Evolutionary conservation across 306 rosid species (phyloP).

Genomic region (Acacia confusa): DNA sequence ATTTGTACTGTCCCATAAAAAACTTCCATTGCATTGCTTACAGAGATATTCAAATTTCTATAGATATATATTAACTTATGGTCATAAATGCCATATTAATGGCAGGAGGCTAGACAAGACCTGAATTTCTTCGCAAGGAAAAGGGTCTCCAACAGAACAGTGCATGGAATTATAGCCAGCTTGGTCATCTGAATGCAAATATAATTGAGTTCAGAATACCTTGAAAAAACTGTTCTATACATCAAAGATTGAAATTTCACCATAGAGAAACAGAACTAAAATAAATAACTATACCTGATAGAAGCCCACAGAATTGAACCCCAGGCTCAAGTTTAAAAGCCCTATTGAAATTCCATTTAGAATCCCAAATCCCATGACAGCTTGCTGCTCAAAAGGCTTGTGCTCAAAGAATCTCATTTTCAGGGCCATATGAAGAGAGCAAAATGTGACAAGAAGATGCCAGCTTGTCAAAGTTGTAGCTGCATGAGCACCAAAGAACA

Average conservation of each 20-base stretch:
- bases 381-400: slow-evolving; percentile 57
- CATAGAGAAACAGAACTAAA: neutral
- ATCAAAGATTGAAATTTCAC: slow-evolving; percentile 12
- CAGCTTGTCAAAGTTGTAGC: slow-evolving; percentile 69
- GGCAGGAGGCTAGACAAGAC: slow-evolving; percentile 26
- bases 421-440: slow-evolving; percentile 59
- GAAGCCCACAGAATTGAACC: slow-evolving; percentile 65
- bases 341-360: slow-evolving; percentile 66
- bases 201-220: slow-evolving; percentile 30
- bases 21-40: neutral
- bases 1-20: neutral
- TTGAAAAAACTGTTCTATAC: slow-evolving; percentile 5
- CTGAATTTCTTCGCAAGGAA: slow-evolving; percentile 59
- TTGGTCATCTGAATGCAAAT: slow-evolving; percentile 62
- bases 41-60: neutral
- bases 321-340: slow-evolving; percentile 55
- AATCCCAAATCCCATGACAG: slow-evolving; percentile 61
- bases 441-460: slow-evolving; percentile 64
- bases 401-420: slow-evolving; percentile 59
- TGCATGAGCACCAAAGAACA: slow-evolving; percentile 29
- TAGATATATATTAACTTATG: neutral
- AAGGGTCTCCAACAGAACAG: slow-evolving; percentile 54
- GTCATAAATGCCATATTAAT: slow-evolving; percentile 22
- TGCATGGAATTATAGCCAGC: slow-evolving; percentile 64
- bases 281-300: slow-evolving; percentile 44